phyloP scores from a whole-genome alignment of 1,284 basidiomycete genomes.

The Schizopora paradoxa region DNA sequence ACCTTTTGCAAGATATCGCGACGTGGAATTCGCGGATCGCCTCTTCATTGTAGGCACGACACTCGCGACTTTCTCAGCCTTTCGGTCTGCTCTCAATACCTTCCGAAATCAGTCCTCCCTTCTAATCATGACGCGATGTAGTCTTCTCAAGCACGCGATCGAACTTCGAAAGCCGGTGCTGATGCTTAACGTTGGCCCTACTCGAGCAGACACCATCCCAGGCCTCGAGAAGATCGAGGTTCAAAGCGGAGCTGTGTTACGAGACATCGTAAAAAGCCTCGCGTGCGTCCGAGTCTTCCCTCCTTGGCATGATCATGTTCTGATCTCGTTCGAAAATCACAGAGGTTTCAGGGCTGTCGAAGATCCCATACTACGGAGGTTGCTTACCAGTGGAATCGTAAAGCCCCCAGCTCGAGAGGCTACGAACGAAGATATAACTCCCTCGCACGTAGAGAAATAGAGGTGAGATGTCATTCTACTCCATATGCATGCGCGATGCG shows the following conservation, averaged over 20 bases:
- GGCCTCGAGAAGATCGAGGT: conserved; percentile 76
- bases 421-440: conserved; percentile 31
- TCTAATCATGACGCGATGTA: conserved; percentile 23
- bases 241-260: conserved; percentile 62
- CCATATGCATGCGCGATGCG: no score
- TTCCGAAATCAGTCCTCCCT: background rate
- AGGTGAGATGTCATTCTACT: no score
- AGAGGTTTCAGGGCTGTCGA: conserved; percentile 37
- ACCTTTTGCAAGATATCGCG: conserved; percentile 41
- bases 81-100: conserved; percentile 45
- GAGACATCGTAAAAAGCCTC: conserved; percentile 50
- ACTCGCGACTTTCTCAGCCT: conserved; percentile 89
- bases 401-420: conserved; percentile 43
- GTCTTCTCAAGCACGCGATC: conserved; percentile 77
- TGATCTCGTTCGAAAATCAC: background rate
- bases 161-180: conserved; percentile 73
- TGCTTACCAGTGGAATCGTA: conserved; percentile 52
- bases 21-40: conserved; percentile 58
- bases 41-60: conserved; percentile 84
- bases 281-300: conserved; percentile 45
- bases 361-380: conserved; percentile 39
- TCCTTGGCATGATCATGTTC: background rate
- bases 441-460: no score
- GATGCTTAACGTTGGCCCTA: conserved; percentile 82
- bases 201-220: conserved; percentile 60